Base-by-base conservation (phyloP, 2,329 filamentous ascomycete species). In the Aureobasidium mangrovei region DNA sequence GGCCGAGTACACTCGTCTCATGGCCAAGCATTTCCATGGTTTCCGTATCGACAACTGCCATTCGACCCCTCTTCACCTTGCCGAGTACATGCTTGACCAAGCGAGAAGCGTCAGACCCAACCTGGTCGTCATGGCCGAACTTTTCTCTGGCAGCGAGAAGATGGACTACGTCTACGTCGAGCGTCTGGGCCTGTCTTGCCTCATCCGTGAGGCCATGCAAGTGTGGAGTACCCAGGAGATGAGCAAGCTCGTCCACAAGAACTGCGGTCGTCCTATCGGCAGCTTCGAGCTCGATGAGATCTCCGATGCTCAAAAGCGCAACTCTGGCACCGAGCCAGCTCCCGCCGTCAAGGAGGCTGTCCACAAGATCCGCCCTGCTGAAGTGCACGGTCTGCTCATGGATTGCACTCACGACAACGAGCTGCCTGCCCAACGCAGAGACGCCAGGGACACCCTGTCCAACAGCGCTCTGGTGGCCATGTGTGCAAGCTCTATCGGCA, bases 391-490 rank as follows among this genome's bases (percentile, higher is more conserved):
- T 0, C 75, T 98, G 1, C 96, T 98, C 71, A 97, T 97, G 90
- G 94, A 98, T 68, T 98, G 94, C 70, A 98, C 94, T 0, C 93
- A 98, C 69, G 93, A 98, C 72, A 98, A 98, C 63, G 91, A 98
- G 72, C 86, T 89, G 2, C 93, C 93, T 0, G 88, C 91, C 0
- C 91, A 98, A 70, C 96, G 96, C 70, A 81, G 94, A 39, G 91
- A 96, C 67, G 91, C 91, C 49, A 82, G 90, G 57, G 94, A 98
- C 67, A 97, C 93, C 0, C 77, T 98, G 7, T 88, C 94, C 6
- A 97, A 94, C 64, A 91, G 91, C 47, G 93, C 93, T 4, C 77
- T 98, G 3, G 91, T 97, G 36, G 86, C 85, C 65, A 96, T 98
- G 91, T 98, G 94, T 69, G 84, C 90, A 27, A 95, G 89, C 62